Evolutionary conservation across 2,329 filamentous ascomycete genomes (phyloP).

Genomic region (Cercospora sp.): DNA sequence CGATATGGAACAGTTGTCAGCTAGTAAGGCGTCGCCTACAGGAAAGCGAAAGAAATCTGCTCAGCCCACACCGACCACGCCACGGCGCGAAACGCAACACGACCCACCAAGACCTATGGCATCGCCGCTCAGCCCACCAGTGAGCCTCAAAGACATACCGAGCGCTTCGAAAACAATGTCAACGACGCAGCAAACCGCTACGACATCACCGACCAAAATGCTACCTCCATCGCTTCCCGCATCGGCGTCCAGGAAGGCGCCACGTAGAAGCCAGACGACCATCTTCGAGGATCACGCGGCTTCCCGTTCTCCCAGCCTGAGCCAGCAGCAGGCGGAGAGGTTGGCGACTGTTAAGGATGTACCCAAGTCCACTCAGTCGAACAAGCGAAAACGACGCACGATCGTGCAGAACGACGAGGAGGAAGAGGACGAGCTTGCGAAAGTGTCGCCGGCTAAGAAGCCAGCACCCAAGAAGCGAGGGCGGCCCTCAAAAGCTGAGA

Average conservation of each 20-base stretch:
- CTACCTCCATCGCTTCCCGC: conserved; percentile 26
- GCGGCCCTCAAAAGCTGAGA: conserved; percentile 19
- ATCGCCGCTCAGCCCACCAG: conserved; percentile 17
- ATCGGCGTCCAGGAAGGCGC: conserved; percentile 23
- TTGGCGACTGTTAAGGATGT: conserved; percentile 27
- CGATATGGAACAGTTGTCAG: conserved; percentile 9
- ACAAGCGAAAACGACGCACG: conserved; percentile 22
- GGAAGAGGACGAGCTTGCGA: conserved; percentile 33
- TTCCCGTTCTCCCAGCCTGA: conserved; percentile 33
- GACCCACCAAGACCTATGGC: conserved; percentile 8
- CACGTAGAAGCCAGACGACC: conserved; percentile 37
- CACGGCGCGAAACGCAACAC: not conserved
- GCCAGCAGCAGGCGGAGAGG: conserved; percentile 39
- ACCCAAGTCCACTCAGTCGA: conserved; percentile 18
- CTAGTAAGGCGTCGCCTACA: not conserved
- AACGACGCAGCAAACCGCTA: not conserved
- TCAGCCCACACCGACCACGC: not conserved
- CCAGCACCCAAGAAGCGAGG: conserved; percentile 20
- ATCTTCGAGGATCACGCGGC: conserved; percentile 41
- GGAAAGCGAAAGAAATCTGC: not conserved
- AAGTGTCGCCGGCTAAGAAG: conserved; percentile 17
- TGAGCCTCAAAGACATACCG: not conserved
- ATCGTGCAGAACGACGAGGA: conserved; percentile 28
- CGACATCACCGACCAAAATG: conserved; percentile 22
- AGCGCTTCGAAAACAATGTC: not conserved